Percentiles rank a stretch among this genome's conserved stretches.
These are phyloP conservation scores for Ceratocystiopsis minuta DNA, from an alignment of 2,329 filamentous ascomycete species.

Conservation along the genomic window DNA sequence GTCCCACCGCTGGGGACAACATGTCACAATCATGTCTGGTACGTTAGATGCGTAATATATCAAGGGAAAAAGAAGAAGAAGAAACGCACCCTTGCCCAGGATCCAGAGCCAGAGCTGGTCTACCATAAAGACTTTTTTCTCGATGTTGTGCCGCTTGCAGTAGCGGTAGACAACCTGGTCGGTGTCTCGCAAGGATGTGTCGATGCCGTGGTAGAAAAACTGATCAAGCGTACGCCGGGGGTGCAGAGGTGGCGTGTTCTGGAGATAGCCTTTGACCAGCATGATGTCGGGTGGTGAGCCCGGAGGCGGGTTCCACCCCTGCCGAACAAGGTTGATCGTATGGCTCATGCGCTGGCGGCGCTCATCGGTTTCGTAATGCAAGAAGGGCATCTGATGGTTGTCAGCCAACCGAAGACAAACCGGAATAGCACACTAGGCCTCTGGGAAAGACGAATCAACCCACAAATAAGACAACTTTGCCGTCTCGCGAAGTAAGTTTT, in stretches of 20 bases:
- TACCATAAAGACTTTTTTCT: conserved; percentile 48
- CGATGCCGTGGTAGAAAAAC: conserved; percentile 46
- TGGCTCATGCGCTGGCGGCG: conserved; percentile 36
- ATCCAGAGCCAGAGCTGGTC: conserved; percentile 53
- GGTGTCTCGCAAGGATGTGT: conserved; percentile 38
- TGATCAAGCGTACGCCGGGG: conserved; percentile 46
- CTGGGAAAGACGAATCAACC: too few relatives aligned
- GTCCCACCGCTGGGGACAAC: conserved; percentile 39
- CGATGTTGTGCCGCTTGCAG: conserved; percentile 18
- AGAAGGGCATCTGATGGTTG: conserved; percentile 38
- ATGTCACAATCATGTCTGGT: conserved; percentile 38
- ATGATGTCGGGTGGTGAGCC: conserved; percentile 22
- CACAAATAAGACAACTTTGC: conserved; percentile 19
- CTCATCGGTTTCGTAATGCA: conserved; percentile 44
- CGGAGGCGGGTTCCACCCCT: conserved; percentile 14
- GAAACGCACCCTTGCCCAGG: conserved; percentile 22
- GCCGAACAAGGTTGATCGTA: conserved; percentile 22
- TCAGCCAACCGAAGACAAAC: too few relatives aligned
- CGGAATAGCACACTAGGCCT: too few relatives aligned
- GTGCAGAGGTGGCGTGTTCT: conserved; percentile 30
- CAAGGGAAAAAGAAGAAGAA: too few relatives aligned
- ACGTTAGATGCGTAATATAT: neutral
- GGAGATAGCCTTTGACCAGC: conserved; percentile 29
- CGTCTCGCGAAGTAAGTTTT: conserved; percentile 13
- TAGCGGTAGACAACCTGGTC: conserved; percentile 50